phyloP scores from a whole-genome alignment of 495 filamentous ascomycete species.

The Tuber aestivum region DNA sequence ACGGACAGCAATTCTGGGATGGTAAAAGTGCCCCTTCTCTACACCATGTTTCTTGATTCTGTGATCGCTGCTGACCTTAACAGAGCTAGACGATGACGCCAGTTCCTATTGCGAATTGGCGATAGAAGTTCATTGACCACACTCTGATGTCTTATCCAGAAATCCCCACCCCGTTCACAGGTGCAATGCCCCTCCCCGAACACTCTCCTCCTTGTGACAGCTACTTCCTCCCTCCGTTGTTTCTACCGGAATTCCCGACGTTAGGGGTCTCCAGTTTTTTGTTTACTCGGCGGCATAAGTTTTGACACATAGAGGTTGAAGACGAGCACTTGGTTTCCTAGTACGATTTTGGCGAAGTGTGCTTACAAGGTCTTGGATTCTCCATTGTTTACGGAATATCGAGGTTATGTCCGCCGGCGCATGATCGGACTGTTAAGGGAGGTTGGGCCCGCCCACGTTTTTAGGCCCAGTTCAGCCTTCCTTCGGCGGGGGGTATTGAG shows the following conservation, averaged over 20 bases:
- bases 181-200: constrained; percentile 42
- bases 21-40: constrained; percentile 53
- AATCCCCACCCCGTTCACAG: constrained; percentile 69
- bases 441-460: constrained; percentile 46
- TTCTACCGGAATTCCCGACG: not conserved
- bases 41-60: not conserved
- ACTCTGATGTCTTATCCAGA: constrained; percentile 74
- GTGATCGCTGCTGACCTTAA: constrained; percentile 22
- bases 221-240: constrained; percentile 8
- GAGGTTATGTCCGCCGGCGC: constrained; percentile 84
- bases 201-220: constrained; percentile 5
- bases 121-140: constrained; percentile 80
- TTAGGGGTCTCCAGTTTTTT: constrained; percentile 5
- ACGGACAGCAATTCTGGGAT: constrained; percentile 88
- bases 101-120: constrained; percentile 61
- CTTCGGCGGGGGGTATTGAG: no score
- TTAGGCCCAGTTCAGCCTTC: not conserved
- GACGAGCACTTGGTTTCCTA: constrained; percentile 78
- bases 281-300: constrained; percentile 8
- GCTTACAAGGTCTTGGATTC: constrained; percentile 75
- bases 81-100: constrained; percentile 78
- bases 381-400: constrained; percentile 62
- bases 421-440: constrained; percentile 87
- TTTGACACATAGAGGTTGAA: constrained; percentile 40
- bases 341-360: constrained; percentile 76